Evolutionary conservation across 495 filamentous ascomycete genomes (phyloP).

Genomic region (Hypoxylon trugodes): DNA sequence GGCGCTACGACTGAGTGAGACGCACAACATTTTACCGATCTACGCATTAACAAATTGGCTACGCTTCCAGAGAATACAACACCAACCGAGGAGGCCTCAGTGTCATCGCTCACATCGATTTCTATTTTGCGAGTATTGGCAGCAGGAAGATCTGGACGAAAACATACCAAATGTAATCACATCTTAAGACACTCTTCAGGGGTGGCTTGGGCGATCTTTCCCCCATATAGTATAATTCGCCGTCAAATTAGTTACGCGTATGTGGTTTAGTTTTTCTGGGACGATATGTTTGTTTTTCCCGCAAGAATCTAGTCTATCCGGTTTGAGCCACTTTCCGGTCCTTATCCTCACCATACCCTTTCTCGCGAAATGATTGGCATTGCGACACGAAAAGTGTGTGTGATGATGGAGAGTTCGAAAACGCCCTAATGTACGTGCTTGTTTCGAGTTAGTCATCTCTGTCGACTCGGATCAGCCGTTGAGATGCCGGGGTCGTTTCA

Average conservation of each 20-base stretch:
- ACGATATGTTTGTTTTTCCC: constrained; percentile 29
- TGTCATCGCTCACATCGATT: constrained; percentile 11
- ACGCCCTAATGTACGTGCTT: constrained; percentile 42
- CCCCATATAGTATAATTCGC: constrained; percentile 34
- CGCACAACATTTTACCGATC: not conserved
- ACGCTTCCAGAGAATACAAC: not conserved
- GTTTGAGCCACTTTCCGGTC: constrained; percentile 33
- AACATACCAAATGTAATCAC: constrained; percentile 13
- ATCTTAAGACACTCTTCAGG: constrained; percentile 21
- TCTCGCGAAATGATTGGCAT: constrained; percentile 37
- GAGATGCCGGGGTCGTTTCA: constrained; percentile 40
- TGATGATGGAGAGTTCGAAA: constrained; percentile 32
- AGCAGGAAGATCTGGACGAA: constrained; percentile 11
- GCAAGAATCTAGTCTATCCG: constrained; percentile 33
- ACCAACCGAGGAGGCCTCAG: constrained; percentile 13
- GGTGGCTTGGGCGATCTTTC: constrained; percentile 35
- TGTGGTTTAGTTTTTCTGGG: constrained; percentile 22
- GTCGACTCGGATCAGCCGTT: constrained; percentile 41
- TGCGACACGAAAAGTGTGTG: constrained; percentile 23
- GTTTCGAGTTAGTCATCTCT: constrained; percentile 44
- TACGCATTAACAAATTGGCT: not conserved
- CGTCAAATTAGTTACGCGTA: constrained; percentile 31
- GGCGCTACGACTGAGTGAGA: constrained; percentile 1
- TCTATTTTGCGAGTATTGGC: constrained; percentile 9
- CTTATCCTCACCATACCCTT: constrained; percentile 22